Evolutionary conservation across 2,329 filamentous ascomycete species (phyloP).

Genomic region (Sporothrix pallida): DNA sequence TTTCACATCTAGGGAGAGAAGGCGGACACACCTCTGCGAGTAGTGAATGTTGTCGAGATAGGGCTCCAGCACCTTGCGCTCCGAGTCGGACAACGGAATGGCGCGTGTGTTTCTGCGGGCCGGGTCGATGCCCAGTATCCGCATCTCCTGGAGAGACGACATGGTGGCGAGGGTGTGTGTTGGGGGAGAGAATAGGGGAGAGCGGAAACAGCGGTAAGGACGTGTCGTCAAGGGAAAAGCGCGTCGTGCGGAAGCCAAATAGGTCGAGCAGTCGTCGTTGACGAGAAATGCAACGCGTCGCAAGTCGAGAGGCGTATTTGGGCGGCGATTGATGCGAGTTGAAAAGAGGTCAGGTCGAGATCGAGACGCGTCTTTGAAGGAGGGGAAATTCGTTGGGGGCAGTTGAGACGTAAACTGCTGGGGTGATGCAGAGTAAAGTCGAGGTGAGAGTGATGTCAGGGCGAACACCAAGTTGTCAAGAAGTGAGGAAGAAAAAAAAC

Average conservation of each 20-base stretch:
- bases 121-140: conserved; percentile 72
- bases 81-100: conserved; percentile 76
- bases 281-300: background rate
- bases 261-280: background rate
- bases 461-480: background rate
- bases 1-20: conserved; percentile 61
- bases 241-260: background rate
- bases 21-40: conserved; percentile 56
- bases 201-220: background rate
- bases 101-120: conserved; percentile 86
- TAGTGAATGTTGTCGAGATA: conserved; percentile 95
- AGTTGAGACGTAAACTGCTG: background rate
- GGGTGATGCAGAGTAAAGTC: background rate
- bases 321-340: background rate
- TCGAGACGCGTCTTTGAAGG: background rate
- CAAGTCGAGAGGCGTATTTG: background rate
- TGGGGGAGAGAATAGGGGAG: background rate
- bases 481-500: conserved; percentile 16
- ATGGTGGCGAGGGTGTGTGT: conserved; percentile 28
- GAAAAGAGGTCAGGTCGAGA: background rate
- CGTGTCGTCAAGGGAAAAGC: background rate
- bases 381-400: background rate
- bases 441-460: background rate
- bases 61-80: conserved; percentile 85
- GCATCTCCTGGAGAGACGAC: conserved; percentile 37